A percentile compares a stretch with the other conserved stretches of the same genome.
phyloP scores from a whole-genome alignment of 106 monocot genomes.

The Acanthochlamys bracteata region DNA sequence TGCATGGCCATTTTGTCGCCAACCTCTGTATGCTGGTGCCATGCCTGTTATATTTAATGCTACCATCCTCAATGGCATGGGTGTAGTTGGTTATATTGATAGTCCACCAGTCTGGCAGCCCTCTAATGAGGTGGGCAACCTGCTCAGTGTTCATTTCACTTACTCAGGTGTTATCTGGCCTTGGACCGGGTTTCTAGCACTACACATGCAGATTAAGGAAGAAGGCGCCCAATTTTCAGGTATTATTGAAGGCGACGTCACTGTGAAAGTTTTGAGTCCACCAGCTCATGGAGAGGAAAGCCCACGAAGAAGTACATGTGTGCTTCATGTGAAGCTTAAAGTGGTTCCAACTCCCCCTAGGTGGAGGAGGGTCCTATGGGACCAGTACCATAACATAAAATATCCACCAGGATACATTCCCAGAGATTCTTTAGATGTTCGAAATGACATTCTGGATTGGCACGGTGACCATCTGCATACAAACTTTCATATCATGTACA shows the following conservation, averaged over 20 bases:
- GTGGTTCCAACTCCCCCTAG: constrained; percentile 80
- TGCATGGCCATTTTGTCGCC: constrained; percentile 92
- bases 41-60: constrained; percentile 98
- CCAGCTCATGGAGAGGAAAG: constrained; percentile 28
- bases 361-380: constrained; percentile 79
- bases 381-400: constrained; percentile 94
- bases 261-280: constrained; percentile 57
- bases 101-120: constrained; percentile 71
- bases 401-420: constrained; percentile 98
- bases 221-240: constrained; percentile 88
- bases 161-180: constrained; percentile 98
- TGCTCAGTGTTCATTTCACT: constrained; percentile 74
- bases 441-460: constrained; percentile 98
- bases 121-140: constrained; percentile 78
- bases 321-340: constrained; percentile 61
- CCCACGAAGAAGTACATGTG: constrained; percentile 49
- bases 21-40: constrained; percentile 86
- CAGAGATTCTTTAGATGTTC: constrained; percentile 94
- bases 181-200: constrained; percentile 87
- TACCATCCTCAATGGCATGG: constrained; percentile 96
- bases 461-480: constrained; percentile 98
- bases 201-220: constrained; percentile 91
- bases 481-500: constrained; percentile 94
- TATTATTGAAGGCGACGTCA: constrained; percentile 73
- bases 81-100: constrained; percentile 76